Conservation (phyloP, 2,329 filamentous ascomycete species). For the Thelonectria rubi region DNA sequence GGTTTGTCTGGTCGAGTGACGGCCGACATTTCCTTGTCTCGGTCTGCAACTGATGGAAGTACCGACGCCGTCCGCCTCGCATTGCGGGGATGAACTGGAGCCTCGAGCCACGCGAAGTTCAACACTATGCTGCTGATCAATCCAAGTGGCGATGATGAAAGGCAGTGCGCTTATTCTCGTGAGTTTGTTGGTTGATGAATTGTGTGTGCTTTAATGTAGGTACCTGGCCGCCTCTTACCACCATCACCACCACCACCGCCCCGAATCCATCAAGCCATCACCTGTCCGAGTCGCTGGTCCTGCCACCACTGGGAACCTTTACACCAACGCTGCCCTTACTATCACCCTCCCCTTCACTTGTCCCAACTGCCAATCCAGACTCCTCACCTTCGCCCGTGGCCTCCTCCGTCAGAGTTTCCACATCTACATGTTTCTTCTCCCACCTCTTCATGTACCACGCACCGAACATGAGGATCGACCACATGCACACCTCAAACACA, state of each 20-base stretch:
- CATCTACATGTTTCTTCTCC: constrained; percentile 34
- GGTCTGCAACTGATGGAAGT: no score
- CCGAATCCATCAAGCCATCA: background rate
- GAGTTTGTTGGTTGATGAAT: no score
- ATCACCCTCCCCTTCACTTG: background rate
- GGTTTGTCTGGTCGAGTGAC: no score
- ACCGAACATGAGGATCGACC: constrained; percentile 41
- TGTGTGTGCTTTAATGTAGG: no score
- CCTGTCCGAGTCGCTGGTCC: constrained; percentile 5
- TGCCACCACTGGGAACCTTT: background rate
- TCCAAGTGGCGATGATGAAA: no score
- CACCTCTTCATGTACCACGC: constrained; percentile 42
- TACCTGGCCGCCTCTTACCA: background rate
- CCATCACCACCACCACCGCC: background rate
- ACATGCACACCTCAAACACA: constrained; percentile 42
- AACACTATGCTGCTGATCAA: no score
- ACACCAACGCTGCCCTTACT: background rate
- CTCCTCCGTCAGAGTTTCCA: constrained; percentile 28
- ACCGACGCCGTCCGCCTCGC: no score
- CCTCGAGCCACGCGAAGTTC: no score
- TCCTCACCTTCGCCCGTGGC: background rate
- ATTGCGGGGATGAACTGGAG: no score
- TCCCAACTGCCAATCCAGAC: background rate
- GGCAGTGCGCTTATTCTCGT: no score
- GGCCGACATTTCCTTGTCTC: no score